These are phyloP conservation scores for Dichomitus squalens DNA, from an alignment of 1,284 basidiomycete species.

Conservation along the genomic window DNA sequence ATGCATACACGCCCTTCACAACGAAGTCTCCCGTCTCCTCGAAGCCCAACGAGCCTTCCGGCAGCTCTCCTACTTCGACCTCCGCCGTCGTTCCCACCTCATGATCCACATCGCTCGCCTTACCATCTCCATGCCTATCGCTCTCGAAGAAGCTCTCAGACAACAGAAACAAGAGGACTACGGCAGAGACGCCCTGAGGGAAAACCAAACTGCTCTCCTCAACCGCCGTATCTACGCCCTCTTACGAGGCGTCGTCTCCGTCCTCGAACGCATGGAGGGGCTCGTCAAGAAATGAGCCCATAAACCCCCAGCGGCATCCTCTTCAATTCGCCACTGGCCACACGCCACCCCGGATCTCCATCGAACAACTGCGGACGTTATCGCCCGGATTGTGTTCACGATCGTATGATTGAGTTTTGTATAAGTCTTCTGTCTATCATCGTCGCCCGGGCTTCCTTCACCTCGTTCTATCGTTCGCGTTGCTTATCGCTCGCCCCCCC, in stretches of 20 bases:
- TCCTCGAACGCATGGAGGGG: constrained; percentile 67
- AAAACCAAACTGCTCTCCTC: constrained; percentile 41
- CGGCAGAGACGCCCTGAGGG: constrained; percentile 21
- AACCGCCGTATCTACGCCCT: constrained; percentile 57
- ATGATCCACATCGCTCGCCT: constrained; percentile 82
- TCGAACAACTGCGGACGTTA: not conserved
- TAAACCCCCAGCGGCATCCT: not conserved
- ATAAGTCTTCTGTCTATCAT: not conserved
- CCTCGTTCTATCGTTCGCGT: too few relatives aligned
- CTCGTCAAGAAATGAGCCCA: constrained; percentile 39
- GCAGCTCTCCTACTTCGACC: constrained; percentile 76
- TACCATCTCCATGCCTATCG: constrained; percentile 76
- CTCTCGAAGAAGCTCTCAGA: constrained; percentile 70
- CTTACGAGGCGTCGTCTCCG: constrained; percentile 59
- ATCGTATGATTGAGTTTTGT: not conserved
- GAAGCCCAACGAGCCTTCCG: constrained; percentile 80
- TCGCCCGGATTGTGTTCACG: not conserved
- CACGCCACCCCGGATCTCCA: not conserved
- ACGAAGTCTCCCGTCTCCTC: constrained; percentile 72
- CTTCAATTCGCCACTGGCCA: not conserved
- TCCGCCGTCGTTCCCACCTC: constrained; percentile 75
- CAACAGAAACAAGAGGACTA: constrained; percentile 30
- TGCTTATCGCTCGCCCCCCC: not conserved
- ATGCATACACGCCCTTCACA: constrained; percentile 73
- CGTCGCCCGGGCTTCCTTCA: not conserved